These are phyloP conservation scores for Oldenlandia corymbosa DNA, from an alignment of 257 asterid species.

Conservation along the genomic window DNA sequence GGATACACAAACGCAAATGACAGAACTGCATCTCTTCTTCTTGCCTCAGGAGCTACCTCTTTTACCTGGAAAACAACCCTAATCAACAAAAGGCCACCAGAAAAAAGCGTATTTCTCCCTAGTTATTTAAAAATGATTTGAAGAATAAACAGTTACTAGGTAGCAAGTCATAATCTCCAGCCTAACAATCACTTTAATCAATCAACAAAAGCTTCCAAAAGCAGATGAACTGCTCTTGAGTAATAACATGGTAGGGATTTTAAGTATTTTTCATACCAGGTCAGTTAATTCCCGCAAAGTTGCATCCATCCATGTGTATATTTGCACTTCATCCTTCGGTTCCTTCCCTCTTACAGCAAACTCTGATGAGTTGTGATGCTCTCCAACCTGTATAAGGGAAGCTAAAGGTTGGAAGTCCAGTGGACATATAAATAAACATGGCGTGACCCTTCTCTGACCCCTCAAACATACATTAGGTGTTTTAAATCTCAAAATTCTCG, in stretches of 20 bases:
- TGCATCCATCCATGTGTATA: conserved; percentile 99
- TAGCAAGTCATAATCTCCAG: not conserved
- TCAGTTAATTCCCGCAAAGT: conserved; percentile 95
- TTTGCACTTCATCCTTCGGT: conserved; percentile 98
- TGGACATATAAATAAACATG: too few species aligned
- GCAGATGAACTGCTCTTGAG: not conserved
- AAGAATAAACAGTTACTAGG: too few species aligned
- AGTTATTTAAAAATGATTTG: too few species aligned
- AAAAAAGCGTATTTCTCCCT: not conserved
- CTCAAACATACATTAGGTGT: not conserved
- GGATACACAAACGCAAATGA: conserved; percentile 93
- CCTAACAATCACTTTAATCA: not conserved
- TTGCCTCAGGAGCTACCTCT: conserved; percentile 96
- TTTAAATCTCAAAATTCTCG: not conserved
- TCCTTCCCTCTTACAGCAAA: conserved; percentile 97
- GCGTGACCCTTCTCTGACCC: too few species aligned
- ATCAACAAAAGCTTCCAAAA: not conserved
- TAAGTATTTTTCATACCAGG: conserved; percentile 48
- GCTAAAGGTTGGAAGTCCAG: too few species aligned
- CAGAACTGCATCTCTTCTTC: conserved; percentile 79
- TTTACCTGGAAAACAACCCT: conserved; percentile 50
- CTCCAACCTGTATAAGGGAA: conserved; percentile 53
- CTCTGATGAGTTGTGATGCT: conserved; percentile 72
- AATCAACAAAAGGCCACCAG: conserved; percentile 1
- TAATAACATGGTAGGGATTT: not conserved